Evolutionary conservation across 2,329 filamentous ascomycete species (phyloP).

Genomic region (Alternaria rosae): DNA sequence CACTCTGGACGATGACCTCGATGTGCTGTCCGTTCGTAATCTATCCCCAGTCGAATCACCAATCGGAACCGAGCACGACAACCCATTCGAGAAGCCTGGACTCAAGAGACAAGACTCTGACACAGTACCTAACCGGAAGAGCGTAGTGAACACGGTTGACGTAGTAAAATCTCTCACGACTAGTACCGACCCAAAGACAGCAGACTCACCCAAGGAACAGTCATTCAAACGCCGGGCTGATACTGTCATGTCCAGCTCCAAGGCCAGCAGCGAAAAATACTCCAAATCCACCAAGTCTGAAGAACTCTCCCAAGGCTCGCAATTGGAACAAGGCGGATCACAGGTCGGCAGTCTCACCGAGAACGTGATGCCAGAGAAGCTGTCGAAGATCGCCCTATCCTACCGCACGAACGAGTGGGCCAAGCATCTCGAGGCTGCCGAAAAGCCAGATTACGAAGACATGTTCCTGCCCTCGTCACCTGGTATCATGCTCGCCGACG

Average conservation of each 20-base stretch:
- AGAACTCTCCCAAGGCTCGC: conserved; percentile 30
- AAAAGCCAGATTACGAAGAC: conserved; percentile 72
- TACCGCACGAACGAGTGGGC: conserved; percentile 97
- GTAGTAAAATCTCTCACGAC: conserved; percentile 27
- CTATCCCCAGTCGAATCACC: conserved; percentile 39
- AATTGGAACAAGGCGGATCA: conserved; percentile 47
- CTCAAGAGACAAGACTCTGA: not conserved
- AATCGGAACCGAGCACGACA: conserved; percentile 23
- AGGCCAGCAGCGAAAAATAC: conserved; percentile 27
- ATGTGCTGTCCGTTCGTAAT: conserved; percentile 46
- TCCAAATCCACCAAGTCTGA: conserved; percentile 54
- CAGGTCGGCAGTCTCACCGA: conserved; percentile 51
- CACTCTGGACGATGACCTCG: conserved; percentile 66
- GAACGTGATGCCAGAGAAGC: conserved; percentile 70
- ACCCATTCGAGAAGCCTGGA: not conserved
- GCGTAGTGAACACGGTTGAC: not conserved
- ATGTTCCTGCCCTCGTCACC: conserved; percentile 59
- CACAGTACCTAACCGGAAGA: not conserved
- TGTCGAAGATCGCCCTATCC: conserved; percentile 79
- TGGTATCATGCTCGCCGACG: conserved; percentile 50
- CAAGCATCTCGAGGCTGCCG: conserved; percentile 82
- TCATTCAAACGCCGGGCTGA: conserved; percentile 23
- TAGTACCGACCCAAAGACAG: conserved; percentile 44
- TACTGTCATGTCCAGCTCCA: conserved; percentile 23
- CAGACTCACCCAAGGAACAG: conserved; percentile 13